Conservation (phyloP, 805 yeast species). For the Blastobotrys americana region DNA sequence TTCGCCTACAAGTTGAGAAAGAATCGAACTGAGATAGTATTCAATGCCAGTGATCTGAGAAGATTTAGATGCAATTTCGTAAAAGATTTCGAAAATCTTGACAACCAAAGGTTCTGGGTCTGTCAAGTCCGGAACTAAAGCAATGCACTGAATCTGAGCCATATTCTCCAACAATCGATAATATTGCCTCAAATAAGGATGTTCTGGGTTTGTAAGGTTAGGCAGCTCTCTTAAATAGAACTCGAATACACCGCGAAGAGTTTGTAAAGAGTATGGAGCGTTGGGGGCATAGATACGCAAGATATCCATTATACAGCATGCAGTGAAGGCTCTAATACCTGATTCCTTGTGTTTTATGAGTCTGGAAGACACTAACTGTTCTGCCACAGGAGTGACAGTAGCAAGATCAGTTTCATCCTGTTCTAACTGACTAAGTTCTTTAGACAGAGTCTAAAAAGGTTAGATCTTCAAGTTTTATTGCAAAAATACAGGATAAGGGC, state of each 20-base stretch:
- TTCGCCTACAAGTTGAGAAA: slow-evolving; percentile 68
- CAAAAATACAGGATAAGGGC: too few relatives aligned
- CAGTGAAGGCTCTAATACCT: slow-evolving; percentile 62
- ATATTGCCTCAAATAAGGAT: slow-evolving; percentile 56
- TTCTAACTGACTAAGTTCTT: slow-evolving; percentile 55
- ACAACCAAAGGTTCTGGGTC: slow-evolving; percentile 50
- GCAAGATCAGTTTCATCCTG: slow-evolving; percentile 50
- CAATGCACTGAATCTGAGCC: slow-evolving; percentile 68
- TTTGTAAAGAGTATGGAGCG: slow-evolving; percentile 69
- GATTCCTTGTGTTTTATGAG: slow-evolving; percentile 51
- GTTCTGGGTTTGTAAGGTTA: slow-evolving; percentile 42
- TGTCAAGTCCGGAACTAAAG: slow-evolving; percentile 68
- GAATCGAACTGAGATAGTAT: slow-evolving; percentile 58
- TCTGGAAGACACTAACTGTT: slow-evolving; percentile 51
- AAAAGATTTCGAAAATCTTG: slow-evolving; percentile 53
- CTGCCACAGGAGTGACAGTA: slow-evolving; percentile 40
- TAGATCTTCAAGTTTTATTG: slow-evolving; percentile 10
- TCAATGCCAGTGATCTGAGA: slow-evolving; percentile 48
- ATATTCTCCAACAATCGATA: slow-evolving; percentile 58
- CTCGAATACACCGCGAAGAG: slow-evolving; percentile 58
- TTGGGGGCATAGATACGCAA: slow-evolving; percentile 79
- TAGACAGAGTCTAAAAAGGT: slow-evolving; percentile 39
- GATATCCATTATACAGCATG: slow-evolving; percentile 72
- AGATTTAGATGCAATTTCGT: slow-evolving; percentile 41
- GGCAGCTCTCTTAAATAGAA: slow-evolving; percentile 58